Evolutionary conservation across 768 basidiomycete genomes (phyloP), one percentile per base, ranked within the genome.

Genomic region (Fibroporia radiculosa): DNA sequence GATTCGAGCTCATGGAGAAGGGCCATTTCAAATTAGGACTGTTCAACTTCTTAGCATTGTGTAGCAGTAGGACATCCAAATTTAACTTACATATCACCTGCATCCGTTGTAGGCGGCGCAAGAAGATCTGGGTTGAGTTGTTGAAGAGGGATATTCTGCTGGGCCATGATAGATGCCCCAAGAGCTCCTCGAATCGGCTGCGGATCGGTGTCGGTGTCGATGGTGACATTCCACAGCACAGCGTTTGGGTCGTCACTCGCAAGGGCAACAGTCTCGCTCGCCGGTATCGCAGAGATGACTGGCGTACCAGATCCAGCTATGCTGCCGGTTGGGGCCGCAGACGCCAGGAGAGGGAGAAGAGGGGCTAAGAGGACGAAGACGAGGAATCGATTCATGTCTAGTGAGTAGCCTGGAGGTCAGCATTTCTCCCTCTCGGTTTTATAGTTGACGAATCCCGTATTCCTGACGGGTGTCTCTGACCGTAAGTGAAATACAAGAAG

Each of bases 41-140:
- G n/a, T 19, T 8, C 14, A n/a, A 6, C 19, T 6, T 6, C 3
- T 6, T 40, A 4, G 18, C 16, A 4, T 8, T 4, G 39, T 7
- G 39, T 5, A 4, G 16, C 18, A 18, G n/a, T n/a, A n/a, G 6
- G 13, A 38, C 20, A 25, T 33, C 23, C 3, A 20, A n/a, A 23
- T 8, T 5, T 14, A 6, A 52, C 69, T 37, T 46, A 66, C 70
- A 84, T 63, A 23, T 48, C 48, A 13, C 83, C 82, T 20, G 64
- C 54, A 54, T 85, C 83, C 0, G 84, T 82, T 6, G 69, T 71
- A 4, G 83, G 83, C 35, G 80, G 78, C 6, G 77, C 76, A 0
- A 84, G 50, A 3, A 67, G 45, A 40, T 84, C 75, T 6, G 78
- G 66, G 41, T 82, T 80, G 57, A 83, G 66, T 22, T 70, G 42